A percentile compares a stretch with the other conserved stretches of the same genome.
Evolutionary conservation across 805 yeast genomes (phyloP).

Genomic region (Candida piceae): DNA sequence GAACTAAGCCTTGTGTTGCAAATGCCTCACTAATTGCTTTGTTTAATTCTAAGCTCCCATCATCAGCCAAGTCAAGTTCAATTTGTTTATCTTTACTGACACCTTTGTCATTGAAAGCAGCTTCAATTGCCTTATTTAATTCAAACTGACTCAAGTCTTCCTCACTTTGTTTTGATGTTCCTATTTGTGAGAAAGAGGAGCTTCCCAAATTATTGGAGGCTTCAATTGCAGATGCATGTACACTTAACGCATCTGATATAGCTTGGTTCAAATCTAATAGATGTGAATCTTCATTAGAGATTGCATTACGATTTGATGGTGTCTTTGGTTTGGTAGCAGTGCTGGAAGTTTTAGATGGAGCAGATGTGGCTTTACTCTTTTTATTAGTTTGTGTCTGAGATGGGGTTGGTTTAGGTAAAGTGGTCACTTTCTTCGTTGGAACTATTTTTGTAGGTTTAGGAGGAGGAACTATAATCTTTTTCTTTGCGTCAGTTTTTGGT

Average conservation of each 20-base stretch:
- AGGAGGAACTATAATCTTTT: not conserved
- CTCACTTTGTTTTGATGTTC: conserved; percentile 1
- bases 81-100: conserved; percentile 2
- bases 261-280: conserved; percentile 11
- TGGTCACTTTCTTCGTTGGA: not conserved
- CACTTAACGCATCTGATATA: conserved; percentile 12
- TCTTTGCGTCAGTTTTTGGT: no score
- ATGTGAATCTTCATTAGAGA: not conserved
- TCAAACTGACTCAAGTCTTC: conserved; percentile 18
- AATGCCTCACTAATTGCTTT: conserved; percentile 23
- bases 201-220: not conserved
- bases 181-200: not conserved
- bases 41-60: conserved; percentile 12
- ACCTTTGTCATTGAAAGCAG: conserved; percentile 14
- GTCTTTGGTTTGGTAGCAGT: no score
- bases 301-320: not conserved
- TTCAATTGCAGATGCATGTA: conserved; percentile 4
- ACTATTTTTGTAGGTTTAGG: not conserved
- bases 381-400: not conserved
- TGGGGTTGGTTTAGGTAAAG: not conserved
- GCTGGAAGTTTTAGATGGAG: no score
- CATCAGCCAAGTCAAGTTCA: conserved; percentile 5
- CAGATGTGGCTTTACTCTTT: no score
- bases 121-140: conserved; percentile 24
- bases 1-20: no score